Base-by-base conservation (phyloP, 2,329 filamentous ascomycete genomes). In the Colletotrichum filicis region DNA sequence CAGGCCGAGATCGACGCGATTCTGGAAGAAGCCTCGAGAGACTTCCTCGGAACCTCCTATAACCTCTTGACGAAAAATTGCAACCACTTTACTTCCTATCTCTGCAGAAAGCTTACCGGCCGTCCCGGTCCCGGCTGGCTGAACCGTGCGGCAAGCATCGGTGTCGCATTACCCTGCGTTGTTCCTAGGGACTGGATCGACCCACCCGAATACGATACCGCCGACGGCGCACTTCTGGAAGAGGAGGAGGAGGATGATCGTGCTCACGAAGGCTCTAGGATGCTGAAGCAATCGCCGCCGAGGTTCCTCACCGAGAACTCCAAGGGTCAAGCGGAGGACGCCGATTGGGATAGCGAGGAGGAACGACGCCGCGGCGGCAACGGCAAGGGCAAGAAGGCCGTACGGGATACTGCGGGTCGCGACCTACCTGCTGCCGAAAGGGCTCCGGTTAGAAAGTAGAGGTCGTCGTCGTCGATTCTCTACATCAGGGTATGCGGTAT, bases 31-130 rank as follows among this genome's bases (percentile, higher is more conserved):
- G 92, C 92, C 14, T 94, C 92, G 1, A 88, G 92, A 55, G 88
- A 92, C 76, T 97, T 97, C 78, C 87, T 91, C 69, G 94, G 94
- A 28, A 91, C 91, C 0, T 89, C 89, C 16, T 97, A 97, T 82
- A 96, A 97, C 78, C 88, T 97, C 16, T 87, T 97, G 57, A 95
- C 92, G 24, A 91, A 91, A 77, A 97, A 97, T 82, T 97, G 94
- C 87, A 97, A 97, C 81, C 94, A 97, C 81, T 97, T 97, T 80
- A 96, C 94, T 2, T 91, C 91, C 24, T 91, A 93, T 77, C 87
- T 97, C 22, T 95, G 93, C 82, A 87, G 92, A 80, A 90, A 89
- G 76, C 87, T 97, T 67, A 96, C 93, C 2, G 90, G 92, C 6
- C 88, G 90, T 58, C 85, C 91, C 1, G 93, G 93, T 0, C 94